Conservation (phyloP, 2,329 filamentous ascomycete genomes). For the Rugonectria rugulosa region DNA sequence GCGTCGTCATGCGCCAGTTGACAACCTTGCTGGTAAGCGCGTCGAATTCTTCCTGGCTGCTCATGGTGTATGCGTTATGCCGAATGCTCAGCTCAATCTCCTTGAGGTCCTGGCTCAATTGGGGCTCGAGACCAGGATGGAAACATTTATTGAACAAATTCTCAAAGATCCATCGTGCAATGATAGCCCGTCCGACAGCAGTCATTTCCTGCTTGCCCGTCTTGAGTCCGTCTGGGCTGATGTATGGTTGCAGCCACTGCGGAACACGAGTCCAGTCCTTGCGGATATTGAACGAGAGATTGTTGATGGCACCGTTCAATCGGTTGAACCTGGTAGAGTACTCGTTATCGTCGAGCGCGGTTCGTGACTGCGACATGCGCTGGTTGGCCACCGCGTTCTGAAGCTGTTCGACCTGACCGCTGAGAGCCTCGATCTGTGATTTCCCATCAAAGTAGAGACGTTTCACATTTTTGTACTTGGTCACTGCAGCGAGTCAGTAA, state of each 20-base stretch:
- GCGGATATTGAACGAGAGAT: slow-evolving; percentile 93
- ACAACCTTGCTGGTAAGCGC: slow-evolving; percentile 87
- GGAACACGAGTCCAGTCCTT: slow-evolving; percentile 91
- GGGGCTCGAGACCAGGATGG: slow-evolving; percentile 83
- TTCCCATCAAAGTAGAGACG: slow-evolving; percentile 97
- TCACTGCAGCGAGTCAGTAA: slow-evolving; percentile 62
- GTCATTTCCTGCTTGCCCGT: slow-evolving; percentile 98
- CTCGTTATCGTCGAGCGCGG: slow-evolving; percentile 93
- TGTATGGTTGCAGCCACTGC: slow-evolving; percentile 77
- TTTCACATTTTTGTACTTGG: slow-evolving; percentile 98
- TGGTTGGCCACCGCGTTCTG: slow-evolving; percentile 99
- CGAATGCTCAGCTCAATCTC: slow-evolving; percentile 88
- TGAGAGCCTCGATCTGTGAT: slow-evolving; percentile 87
- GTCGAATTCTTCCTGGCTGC: slow-evolving; percentile 86
- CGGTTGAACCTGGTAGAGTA: slow-evolving; percentile 89
- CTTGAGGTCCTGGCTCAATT: slow-evolving; percentile 81
- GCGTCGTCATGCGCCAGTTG: slow-evolving; percentile 90
- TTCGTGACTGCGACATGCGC: slow-evolving; percentile 91
- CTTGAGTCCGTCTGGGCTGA: slow-evolving; percentile 84
- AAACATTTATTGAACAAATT: slow-evolving; percentile 93
- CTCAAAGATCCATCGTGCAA: slow-evolving; percentile 88
- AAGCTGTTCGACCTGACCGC: slow-evolving; percentile 87
- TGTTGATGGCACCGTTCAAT: slow-evolving; percentile 91
- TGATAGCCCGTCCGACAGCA: slow-evolving; percentile 86
- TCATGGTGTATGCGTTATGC: slow-evolving; percentile 74